Evolutionary conservation across 352 stramenopile genomes (phyloP).

Genomic region (Phytopythium chamaehyphon): DNA sequence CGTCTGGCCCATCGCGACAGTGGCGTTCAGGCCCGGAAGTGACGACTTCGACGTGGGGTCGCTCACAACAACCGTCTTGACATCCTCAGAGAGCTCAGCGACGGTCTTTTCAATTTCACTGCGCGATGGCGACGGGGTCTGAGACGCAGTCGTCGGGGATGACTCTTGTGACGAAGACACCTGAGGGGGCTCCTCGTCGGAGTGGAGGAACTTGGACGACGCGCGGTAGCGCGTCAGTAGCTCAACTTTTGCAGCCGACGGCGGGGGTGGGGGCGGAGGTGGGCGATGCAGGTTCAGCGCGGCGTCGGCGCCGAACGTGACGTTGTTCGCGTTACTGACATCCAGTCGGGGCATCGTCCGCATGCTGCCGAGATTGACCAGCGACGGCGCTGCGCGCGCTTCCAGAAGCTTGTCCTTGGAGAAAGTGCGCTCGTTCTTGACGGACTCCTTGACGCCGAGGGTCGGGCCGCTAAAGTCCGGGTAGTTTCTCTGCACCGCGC

Average conservation of each 20-base stretch:
- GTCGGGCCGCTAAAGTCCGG: constrained; percentile 65
- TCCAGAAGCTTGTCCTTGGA: constrained; percentile 60
- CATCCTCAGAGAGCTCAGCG: constrained; percentile 34
- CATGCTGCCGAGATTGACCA: constrained; percentile 70
- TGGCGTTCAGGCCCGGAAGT: constrained; percentile 33
- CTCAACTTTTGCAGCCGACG: constrained; percentile 70
- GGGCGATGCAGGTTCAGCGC: constrained; percentile 46
- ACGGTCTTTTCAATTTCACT: constrained; percentile 32
- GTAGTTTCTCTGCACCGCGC: constrained; percentile 73
- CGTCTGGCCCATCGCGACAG: constrained; percentile 20
- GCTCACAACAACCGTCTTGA: constrained; percentile 20
- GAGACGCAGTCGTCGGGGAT: background rate
- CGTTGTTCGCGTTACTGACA: constrained; percentile 45
- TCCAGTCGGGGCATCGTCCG: constrained; percentile 63
- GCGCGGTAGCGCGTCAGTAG: constrained; percentile 56
- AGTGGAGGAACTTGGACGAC: constrained; percentile 21
- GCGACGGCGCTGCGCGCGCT: constrained; percentile 49
- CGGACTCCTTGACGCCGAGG: constrained; percentile 79
- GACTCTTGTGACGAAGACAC: too few species aligned
- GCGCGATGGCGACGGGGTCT: constrained; percentile 23
- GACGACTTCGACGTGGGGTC: constrained; percentile 22
- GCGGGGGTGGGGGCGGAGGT: constrained; percentile 58
- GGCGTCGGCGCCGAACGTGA: constrained; percentile 76
- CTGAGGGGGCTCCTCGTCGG: constrained; percentile 12
- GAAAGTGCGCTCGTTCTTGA: constrained; percentile 73